These are phyloP conservation scores for Pestalotiopsis sp. DNA, from an alignment of 2,329 filamentous ascomycete genomes.

Conservation along the genomic window DNA sequence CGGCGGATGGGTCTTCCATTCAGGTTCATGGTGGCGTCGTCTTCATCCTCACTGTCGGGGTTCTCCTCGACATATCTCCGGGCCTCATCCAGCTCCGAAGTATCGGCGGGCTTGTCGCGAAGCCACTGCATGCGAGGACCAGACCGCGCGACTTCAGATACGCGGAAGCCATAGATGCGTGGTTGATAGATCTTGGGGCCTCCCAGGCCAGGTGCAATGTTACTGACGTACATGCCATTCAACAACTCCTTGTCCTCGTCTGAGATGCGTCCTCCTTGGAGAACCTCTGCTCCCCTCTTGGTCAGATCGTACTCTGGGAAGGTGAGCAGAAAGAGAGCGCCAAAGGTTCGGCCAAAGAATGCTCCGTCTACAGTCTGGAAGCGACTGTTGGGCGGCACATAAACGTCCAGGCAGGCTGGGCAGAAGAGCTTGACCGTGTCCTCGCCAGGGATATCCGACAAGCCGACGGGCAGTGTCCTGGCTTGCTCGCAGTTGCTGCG, in stretches of 20 bases:
- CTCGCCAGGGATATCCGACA: constrained; percentile 92
- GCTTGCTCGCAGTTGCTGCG: constrained; percentile 89
- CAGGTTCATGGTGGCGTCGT: constrained; percentile 52
- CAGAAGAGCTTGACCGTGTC: constrained; percentile 99
- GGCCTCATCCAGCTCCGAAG: constrained; percentile 85
- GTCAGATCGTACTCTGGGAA: constrained; percentile 94
- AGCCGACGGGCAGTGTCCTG: constrained; percentile 88
- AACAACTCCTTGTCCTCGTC: constrained; percentile 59
- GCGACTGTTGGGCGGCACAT: constrained; percentile 93
- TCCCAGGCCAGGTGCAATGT: constrained; percentile 87
- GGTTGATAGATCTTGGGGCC: constrained; percentile 86
- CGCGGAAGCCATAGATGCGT: constrained; percentile 93
- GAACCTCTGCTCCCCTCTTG: constrained; percentile 66
- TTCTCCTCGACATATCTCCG: constrained; percentile 55
- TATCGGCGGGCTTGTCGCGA: constrained; percentile 77
- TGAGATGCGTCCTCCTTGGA: constrained; percentile 42
- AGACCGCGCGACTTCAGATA: constrained; percentile 85
- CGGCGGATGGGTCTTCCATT: constrained; percentile 44
- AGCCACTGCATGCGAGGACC: constrained; percentile 98
- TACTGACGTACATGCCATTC: constrained; percentile 85
- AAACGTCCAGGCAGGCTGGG: constrained; percentile 94
- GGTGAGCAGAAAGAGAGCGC: constrained; percentile 95
- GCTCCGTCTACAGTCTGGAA: constrained; percentile 98
- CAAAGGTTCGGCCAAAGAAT: constrained; percentile 97
- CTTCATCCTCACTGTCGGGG: constrained; percentile 58